Evolutionary conservation across 1,284 basidiomycete genomes (phyloP).

Genomic region (Laetiporus sulphureus): DNA sequence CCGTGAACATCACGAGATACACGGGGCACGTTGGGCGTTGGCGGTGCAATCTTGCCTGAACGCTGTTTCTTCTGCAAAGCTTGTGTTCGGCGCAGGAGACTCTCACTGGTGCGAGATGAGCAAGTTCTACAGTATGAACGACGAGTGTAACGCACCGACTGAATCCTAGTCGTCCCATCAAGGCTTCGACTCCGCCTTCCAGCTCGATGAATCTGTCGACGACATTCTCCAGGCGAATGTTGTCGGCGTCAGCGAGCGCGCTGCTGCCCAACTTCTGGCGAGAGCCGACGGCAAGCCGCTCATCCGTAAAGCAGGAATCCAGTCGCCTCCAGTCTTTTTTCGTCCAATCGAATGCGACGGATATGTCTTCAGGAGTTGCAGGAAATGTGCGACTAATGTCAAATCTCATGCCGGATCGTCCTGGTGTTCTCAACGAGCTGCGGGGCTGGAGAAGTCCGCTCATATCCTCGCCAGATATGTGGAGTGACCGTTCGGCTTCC

Average conservation of each 20-base stretch:
- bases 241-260: constrained; percentile 40
- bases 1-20: no score
- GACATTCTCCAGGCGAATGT: constrained; percentile 45
- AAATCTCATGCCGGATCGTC: constrained; percentile 2
- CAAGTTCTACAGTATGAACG: background rate
- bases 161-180: constrained; percentile 35
- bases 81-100: constrained; percentile 43
- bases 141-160: constrained; percentile 31
- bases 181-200: constrained; percentile 36
- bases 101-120: constrained; percentile 43
- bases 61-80: constrained; percentile 61
- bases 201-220: constrained; percentile 45
- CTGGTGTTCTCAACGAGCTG: background rate
- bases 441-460: no score
- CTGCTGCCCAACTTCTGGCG: constrained; percentile 23
- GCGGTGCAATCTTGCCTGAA: constrained; percentile 47
- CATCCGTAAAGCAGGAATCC: constrained; percentile 71
- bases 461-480: no score
- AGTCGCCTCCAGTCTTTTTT: constrained; percentile 71
- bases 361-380: background rate
- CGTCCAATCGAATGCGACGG: constrained; percentile 38
- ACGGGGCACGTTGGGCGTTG: constrained; percentile 28
- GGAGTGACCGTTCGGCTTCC: constrained; percentile 48
- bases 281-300: constrained; percentile 43
- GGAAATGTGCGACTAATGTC: background rate